Evolutionary conservation across 1,139 yeast genomes (phyloP), one percentile per base, ranked within the genome.

Genomic region (Sugiyamaella pinicola): DNA sequence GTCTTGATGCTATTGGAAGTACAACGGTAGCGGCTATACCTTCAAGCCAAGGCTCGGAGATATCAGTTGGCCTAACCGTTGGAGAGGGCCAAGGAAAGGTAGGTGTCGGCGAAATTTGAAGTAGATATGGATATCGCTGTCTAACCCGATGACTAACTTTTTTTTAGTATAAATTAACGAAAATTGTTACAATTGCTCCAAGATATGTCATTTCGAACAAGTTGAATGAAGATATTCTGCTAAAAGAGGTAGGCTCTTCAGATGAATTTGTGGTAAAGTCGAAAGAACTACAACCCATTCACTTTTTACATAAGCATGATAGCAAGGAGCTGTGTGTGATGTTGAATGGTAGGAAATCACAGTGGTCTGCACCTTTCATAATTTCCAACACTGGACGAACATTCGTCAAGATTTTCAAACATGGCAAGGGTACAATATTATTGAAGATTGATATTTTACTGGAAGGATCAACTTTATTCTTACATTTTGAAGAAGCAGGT

Each of bases 1-100:
- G 96, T 68, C 83, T 93, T 64, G 97, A 91, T 66, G 95, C 96
- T 1, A 79, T 93, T 55, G 99, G 99, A 0, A 95, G 89, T 61
- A 75, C 84, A 0, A 78, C 80, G 43, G 95, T 89, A 52, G 78
- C 85, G 1, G 75, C 75, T 7, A 78, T 89, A 42, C 83, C 81
- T 44, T 64, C 60, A 2, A 61, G 85, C 1, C 79, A 77, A 55
- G 85, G 81, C 54, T 69, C 80, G 9, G 96, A 89, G 63, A 81
- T 83, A 59, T 84, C 87, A 65, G 73, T 91, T 21, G 98, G 97
- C 12, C 71, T 91, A 17, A 75, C 81, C 19, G 79, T 93, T 5
- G 70, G 78, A 0, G 98, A 91, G 61, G 99, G 98, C n/a, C 83
- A 82, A 60, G 99, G 98, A 1, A 83, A 67, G 51, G 60, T 55